Conservation (phyloP, 768 basidiomycete species). For the Trametes maxima region DNA sequence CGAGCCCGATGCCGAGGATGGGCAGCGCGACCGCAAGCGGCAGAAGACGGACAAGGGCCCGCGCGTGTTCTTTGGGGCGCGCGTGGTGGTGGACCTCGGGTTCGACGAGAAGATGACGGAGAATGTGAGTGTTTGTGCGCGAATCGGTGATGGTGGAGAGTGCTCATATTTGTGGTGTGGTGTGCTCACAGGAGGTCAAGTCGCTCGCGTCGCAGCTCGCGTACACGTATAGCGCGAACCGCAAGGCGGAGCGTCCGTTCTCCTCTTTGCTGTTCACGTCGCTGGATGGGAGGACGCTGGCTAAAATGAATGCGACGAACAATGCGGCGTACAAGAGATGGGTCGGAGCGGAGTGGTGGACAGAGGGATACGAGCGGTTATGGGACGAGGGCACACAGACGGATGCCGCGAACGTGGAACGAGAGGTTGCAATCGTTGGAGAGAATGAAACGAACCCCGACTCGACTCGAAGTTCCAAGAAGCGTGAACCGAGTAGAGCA, state of each 20-base stretch:
- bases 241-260: conserved; percentile 71
- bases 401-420: not conserved
- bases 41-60: conserved; percentile 33
- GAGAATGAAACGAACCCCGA: not conserved
- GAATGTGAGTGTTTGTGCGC: conserved; percentile 59
- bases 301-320: conserved; percentile 63
- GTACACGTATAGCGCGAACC: conserved; percentile 90
- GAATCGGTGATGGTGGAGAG: no score
- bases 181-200: conserved; percentile 70
- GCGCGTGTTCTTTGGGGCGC: conserved; percentile 47
- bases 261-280: conserved; percentile 76
- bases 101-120: conserved; percentile 95
- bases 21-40: conserved; percentile 42
- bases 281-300: conserved; percentile 68
- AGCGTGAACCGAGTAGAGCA: conserved; percentile 8
- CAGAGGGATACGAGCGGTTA: conserved; percentile 67
- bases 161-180: not conserved
- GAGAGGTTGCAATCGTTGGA: conserved; percentile 2
- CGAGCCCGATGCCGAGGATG: conserved; percentile 50
- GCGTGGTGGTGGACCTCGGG: conserved; percentile 82
- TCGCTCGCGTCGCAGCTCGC: conserved; percentile 89
- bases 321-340: conserved; percentile 78
- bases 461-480: conserved; percentile 3
- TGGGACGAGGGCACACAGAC: conserved; percentile 45
- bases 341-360: conserved; percentile 84